Base-by-base conservation (phyloP, 768 basidiomycete genomes). In the Sporobolomyces roseus region DNA sequence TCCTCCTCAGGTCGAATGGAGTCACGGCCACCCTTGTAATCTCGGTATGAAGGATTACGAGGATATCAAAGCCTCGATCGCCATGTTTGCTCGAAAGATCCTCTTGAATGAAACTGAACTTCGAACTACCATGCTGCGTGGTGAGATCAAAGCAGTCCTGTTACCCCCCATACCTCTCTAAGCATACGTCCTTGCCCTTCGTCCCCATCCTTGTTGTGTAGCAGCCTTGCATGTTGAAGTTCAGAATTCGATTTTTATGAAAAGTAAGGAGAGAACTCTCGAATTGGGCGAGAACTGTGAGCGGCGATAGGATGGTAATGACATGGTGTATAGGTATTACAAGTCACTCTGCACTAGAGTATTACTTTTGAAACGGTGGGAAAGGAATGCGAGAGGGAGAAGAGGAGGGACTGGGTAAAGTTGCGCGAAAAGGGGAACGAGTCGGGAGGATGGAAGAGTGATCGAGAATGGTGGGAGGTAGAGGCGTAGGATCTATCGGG, bases 401-500 rank as follows among this genome's bases (percentile, higher is more conserved):
- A 17, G 17, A 41, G 38, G 38, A 41, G 38, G 38, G 38, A 41
- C 9, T 9, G 17, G 38, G 17, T 9, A 41, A 41, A 41, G 38
- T 9, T 41, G 38, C 38, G 38, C n/a, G n/a, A n/a, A n/a, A 46
- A 21, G 21, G 45, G 45, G 21, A 46, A 14, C 12, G 13, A 46
- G 56, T 38, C 36, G 43, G n/a, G 50, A 46, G 14, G 58, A 27
- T 30, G 29, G 29, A 46, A 27, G 36, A 33, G 25, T 29, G 27
- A 27, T 12, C 27, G 27, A 17, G 61, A 13, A 51, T 29, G 48
- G 19, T 32, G 25, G 25, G 30, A 19, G 30, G 52, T 35, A 3
- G 29, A 53, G 52, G 9, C 35, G 36, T 38, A 21, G 27, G 41
- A 2, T 52, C 17, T 77, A 91, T 75, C 90, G 86, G 49, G 90